Evolutionary conservation across 306 rosid species (phyloP).

Genomic region (Medicago arabica): DNA sequence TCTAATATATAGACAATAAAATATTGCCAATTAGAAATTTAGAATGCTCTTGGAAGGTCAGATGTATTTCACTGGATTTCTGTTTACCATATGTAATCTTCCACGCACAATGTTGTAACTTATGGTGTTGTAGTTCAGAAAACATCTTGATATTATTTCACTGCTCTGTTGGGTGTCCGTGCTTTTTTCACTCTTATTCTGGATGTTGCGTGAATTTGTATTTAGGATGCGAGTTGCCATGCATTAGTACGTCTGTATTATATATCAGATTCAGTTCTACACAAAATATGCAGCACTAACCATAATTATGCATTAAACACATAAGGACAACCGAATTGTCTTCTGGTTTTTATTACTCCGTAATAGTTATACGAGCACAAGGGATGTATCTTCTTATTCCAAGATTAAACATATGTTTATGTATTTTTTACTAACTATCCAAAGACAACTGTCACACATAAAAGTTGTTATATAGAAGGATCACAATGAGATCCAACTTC

Average conservation of each 20-base stretch:
- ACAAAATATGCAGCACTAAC: not conserved
- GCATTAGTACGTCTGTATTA: not conserved
- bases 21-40: conserved; percentile 36
- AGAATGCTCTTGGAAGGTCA: conserved; percentile 34
- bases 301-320: not conserved
- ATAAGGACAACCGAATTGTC: not conserved
- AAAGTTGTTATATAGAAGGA: not conserved
- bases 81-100: conserved; percentile 27
- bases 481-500: conserved; percentile 5
- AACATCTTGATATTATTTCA: conserved; percentile 22
- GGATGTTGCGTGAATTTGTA: conserved; percentile 4
- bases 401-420: not conserved
- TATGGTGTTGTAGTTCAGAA: conserved; percentile 23
- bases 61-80: conserved; percentile 34
- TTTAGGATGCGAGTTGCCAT: conserved; percentile 14
- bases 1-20: conserved; percentile 43
- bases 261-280: not conserved
- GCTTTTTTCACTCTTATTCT: not conserved
- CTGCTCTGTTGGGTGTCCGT: not conserved
- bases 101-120: conserved; percentile 34
- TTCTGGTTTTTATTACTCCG: not conserved
- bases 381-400: not conserved
- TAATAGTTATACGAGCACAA: not conserved
- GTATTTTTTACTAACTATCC: not conserved
- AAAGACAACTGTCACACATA: not conserved